phyloP scores from a whole-genome alignment of 495 filamentous ascomycete genomes.

The Aspergillus diversus region DNA sequence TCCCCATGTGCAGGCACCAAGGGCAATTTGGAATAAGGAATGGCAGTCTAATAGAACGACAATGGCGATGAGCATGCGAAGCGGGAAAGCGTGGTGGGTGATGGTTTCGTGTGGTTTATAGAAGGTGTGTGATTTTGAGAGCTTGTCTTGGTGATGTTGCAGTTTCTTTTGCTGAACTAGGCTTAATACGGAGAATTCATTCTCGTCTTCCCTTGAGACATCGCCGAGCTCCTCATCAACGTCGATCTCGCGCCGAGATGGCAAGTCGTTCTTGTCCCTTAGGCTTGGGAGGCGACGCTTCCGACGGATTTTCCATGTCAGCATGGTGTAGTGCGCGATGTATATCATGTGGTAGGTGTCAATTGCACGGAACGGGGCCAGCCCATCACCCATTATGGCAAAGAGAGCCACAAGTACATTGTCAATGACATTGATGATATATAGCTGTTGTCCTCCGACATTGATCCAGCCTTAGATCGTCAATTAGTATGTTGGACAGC shows the following conservation, averaged over 20 bases:
- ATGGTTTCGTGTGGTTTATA: conserved; percentile 84
- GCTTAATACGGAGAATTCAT: conserved; percentile 63
- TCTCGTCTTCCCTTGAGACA: conserved; percentile 38
- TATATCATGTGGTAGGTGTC: conserved; percentile 84
- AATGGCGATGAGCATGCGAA: conserved; percentile 68
- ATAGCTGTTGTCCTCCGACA: conserved; percentile 68
- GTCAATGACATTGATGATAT: conserved; percentile 77
- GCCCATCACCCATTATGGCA: conserved; percentile 74
- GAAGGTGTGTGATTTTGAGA: conserved; percentile 77
- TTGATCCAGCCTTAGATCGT: conserved; percentile 69
- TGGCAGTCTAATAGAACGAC: conserved; percentile 77
- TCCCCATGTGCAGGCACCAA: conserved; percentile 74
- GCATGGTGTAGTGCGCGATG: conserved; percentile 67
- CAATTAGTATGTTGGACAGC: conserved; percentile 3
- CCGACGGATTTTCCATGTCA: conserved; percentile 71
- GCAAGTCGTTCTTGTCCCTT: conserved; percentile 73
- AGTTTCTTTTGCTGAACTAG: conserved; percentile 64
- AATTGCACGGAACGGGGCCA: conserved; percentile 73
- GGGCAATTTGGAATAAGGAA: conserved; percentile 71
- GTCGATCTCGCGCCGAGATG: conserved; percentile 50
- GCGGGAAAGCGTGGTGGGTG: conserved; percentile 78
- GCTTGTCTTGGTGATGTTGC: conserved; percentile 73
- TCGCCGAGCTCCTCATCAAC: conserved; percentile 51
- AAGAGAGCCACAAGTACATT: conserved; percentile 77
- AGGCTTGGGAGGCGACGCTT: conserved; percentile 64